Percentiles rank a stretch among this genome's conserved stretches.
These are phyloP conservation scores for Abelmoschus esculentus DNA, from an alignment of 345 rosid species.

Conservation along the genomic window DNA sequence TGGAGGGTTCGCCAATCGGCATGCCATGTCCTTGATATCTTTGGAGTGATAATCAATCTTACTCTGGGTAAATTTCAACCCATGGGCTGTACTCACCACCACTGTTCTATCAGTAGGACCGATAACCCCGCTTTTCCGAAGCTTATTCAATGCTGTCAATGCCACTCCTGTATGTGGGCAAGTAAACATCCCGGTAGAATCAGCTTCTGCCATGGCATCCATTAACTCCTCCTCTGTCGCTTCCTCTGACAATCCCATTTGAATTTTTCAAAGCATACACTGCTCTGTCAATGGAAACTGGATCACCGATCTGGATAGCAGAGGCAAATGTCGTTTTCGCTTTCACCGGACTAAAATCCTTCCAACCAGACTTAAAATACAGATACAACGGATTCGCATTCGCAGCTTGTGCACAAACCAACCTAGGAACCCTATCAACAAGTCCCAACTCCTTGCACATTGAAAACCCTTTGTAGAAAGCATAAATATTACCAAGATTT, in stretches of 20 bases:
- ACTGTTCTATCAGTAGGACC: constrained; percentile 58
- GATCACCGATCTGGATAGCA: constrained; percentile 91
- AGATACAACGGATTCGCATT: constrained; percentile 85
- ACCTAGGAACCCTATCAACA: constrained; percentile 68
- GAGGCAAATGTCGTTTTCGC: constrained; percentile 78
- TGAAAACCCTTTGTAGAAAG: constrained; percentile 80
- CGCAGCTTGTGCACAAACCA: constrained; percentile 86
- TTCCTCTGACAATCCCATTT: constrained; percentile 79
- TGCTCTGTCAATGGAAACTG: constrained; percentile 83
- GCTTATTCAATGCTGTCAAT: constrained; percentile 67
- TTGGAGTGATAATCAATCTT: constrained; percentile 83
- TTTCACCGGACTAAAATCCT: constrained; percentile 59
- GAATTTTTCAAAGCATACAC: constrained; percentile 74
- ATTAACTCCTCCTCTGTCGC: constrained; percentile 87
- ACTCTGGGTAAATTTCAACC: constrained; percentile 77
- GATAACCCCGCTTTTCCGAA: constrained; percentile 71
- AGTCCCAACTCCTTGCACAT: constrained; percentile 80
- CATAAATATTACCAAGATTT: constrained; percentile 81
- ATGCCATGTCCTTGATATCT: constrained; percentile 67
- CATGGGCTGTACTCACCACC: constrained; percentile 91
- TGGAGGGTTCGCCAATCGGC: constrained; percentile 71
- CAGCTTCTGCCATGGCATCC: constrained; percentile 93
- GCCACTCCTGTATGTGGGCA: constrained; percentile 97
- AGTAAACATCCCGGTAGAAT: constrained; percentile 91
- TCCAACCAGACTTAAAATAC: constrained; percentile 72